Evolutionary conservation across 139 green algal genomes (phyloP).

Genomic region (Chlamydomonas schloesseri): DNA sequence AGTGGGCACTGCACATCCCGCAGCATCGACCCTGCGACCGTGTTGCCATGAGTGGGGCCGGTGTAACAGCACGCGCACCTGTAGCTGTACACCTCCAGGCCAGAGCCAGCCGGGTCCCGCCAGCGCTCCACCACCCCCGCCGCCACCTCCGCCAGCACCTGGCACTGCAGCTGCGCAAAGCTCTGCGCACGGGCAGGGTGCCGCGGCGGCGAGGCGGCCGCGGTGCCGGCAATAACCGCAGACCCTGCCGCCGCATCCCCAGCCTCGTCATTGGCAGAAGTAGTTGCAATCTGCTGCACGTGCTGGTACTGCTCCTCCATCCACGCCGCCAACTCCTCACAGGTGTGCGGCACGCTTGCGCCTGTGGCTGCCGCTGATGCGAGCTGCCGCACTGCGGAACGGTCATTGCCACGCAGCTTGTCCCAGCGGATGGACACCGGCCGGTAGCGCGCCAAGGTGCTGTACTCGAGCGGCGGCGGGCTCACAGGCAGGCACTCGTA

Average conservation of each 20-base stretch:
- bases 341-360: too few relatives aligned
- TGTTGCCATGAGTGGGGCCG: too few relatives aligned
- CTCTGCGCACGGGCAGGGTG: conserved; percentile 48
- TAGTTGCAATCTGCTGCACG: background rate
- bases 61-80: too few relatives aligned
- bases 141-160: conserved; percentile 20
- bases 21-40: too few relatives aligned
- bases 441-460: background rate
- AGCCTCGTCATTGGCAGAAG: too few relatives aligned
- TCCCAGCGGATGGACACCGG: conserved; percentile 52
- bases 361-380: too few relatives aligned
- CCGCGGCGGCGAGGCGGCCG: too few relatives aligned
- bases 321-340: too few relatives aligned
- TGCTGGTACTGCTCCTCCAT: conserved; percentile 42
- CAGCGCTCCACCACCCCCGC: conserved; percentile 34
- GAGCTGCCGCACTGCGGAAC: background rate
- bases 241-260: too few relatives aligned
- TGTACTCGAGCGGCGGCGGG: background rate
- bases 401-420: conserved; percentile 34
- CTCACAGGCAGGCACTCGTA: conserved; percentile 42
- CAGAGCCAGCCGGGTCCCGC: background rate
- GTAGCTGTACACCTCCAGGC: conserved; percentile 57
- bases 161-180: conserved; percentile 8
- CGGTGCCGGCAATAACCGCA: too few relatives aligned
- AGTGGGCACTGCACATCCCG: too few relatives aligned